Conservation (phyloP, 768 basidiomycete genomes). For the Naganishia friedmannii region DNA sequence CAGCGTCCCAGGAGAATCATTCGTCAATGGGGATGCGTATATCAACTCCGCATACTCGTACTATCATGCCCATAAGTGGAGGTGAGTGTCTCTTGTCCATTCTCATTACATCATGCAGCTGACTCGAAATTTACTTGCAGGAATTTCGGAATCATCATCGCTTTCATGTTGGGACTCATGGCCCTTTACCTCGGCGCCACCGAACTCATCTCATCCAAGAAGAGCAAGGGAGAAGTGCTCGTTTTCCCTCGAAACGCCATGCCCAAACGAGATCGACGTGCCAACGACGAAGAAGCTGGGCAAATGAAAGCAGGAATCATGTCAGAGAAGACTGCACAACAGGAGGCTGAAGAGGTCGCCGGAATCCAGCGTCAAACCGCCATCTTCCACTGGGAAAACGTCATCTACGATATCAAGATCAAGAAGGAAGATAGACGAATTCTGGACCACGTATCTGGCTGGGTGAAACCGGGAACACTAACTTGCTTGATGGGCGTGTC, state of each 20-base stretch:
- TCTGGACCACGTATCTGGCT: slow-evolving; percentile 50
- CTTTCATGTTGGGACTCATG: slow-evolving; percentile 44
- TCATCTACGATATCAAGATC: slow-evolving; percentile 52
- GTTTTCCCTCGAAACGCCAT: slow-evolving; percentile 49
- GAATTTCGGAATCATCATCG: slow-evolving; percentile 49
- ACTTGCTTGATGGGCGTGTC: slow-evolving; percentile 56
- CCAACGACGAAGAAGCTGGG: slow-evolving; percentile 26
- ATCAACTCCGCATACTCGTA: slow-evolving; percentile 40
- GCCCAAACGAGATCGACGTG: slow-evolving; percentile 29
- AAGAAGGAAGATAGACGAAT: slow-evolving; percentile 55
- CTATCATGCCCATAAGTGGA: slow-evolving; percentile 45
- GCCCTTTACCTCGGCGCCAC: slow-evolving; percentile 45
- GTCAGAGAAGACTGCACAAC: slow-evolving; percentile 12
- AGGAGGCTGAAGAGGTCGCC: slow-evolving; percentile 30
- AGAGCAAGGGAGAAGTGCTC: slow-evolving; percentile 53
- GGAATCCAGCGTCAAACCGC: slow-evolving; percentile 50
- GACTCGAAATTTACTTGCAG: slow-evolving; percentile 25
- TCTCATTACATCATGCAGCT: neutral
- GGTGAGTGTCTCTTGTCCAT: slow-evolving; percentile 35
- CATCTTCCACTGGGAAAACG: slow-evolving; percentile 52
- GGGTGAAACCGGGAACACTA: slow-evolving; percentile 46
- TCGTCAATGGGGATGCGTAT: slow-evolving; percentile 49
- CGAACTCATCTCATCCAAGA: slow-evolving; percentile 49
- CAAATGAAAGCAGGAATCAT: neutral
- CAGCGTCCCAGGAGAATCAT: slow-evolving; percentile 38